A percentile compares a stretch with the other conserved stretches of the same genome.
phyloP scores from a whole-genome alignment of 495 filamentous ascomycete species.

The Elasticomyces elasticus region DNA sequence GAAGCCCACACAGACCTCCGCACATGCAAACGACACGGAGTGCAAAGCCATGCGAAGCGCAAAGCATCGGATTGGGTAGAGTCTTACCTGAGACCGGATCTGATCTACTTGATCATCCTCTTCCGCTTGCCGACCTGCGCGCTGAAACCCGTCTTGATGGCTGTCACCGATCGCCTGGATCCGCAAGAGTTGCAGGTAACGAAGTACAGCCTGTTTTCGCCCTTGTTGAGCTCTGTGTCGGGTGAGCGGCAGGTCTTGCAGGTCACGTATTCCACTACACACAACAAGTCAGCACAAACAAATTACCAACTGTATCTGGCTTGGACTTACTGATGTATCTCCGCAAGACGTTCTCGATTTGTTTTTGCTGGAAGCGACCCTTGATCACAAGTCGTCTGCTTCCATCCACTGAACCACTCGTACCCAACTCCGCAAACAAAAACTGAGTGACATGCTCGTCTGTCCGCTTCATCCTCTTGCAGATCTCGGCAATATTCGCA shows the following conservation, averaged over 20 bases:
- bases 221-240: constrained; percentile 94
- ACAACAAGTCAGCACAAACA: not conserved
- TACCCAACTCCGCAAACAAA: constrained; percentile 95
- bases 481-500: constrained; percentile 90
- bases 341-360: constrained; percentile 89
- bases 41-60: no score
- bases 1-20: no score
- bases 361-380: constrained; percentile 96
- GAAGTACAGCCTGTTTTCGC: constrained; percentile 90
- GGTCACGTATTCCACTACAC: constrained; percentile 85
- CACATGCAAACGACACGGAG: no score
- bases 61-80: no score
- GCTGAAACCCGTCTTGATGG: constrained; percentile 99
- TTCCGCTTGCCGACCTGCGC: constrained; percentile 94
- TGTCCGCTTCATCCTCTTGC: constrained; percentile 89
- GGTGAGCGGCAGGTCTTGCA: constrained; percentile 94
- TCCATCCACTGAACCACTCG: constrained; percentile 87
- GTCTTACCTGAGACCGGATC: no score
- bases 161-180: constrained; percentile 79
- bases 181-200: constrained; percentile 82
- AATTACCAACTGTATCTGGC: no score
- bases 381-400: constrained; percentile 91
- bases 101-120: constrained; percentile 39
- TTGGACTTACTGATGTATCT: constrained; percentile 75
- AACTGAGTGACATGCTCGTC: constrained; percentile 84